Percentiles rank a stretch among this genome's conserved stretches.
Conservation (phyloP, 176 grass and related monocot genomes). For the Thinopyrum elongatum region DNA sequence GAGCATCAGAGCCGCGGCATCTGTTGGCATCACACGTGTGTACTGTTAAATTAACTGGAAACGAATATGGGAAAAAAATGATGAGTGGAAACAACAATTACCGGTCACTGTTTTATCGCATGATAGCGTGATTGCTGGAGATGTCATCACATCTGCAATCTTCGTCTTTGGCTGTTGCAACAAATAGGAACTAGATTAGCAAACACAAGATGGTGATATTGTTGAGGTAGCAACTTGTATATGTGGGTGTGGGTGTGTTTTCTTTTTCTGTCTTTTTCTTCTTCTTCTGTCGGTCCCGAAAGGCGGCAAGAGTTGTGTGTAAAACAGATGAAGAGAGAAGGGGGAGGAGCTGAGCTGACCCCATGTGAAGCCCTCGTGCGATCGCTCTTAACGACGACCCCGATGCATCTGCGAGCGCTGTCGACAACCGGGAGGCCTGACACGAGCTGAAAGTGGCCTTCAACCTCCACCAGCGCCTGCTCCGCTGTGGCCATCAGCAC, state of each 20-base stretch:
- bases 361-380: conserved; percentile 52
- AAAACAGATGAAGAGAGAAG: neutral
- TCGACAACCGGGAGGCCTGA: conserved; percentile 81
- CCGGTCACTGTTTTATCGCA: conserved; percentile 75
- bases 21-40: conserved; percentile 41
- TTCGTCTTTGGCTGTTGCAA: conserved; percentile 57
- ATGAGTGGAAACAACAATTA: conserved; percentile 30
- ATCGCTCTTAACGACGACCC: conserved; percentile 76
- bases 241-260: neutral
- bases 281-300: neutral
- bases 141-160: conserved; percentile 73
- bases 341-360: conserved; percentile 36
- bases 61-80: neutral
- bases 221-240: neutral
- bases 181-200: conserved; percentile 17
- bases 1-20: conserved; percentile 91
- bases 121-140: conserved; percentile 81
- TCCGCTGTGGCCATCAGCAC: conserved; percentile 43
- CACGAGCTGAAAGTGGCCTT: conserved; percentile 55
- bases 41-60: conserved; percentile 19
- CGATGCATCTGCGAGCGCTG: conserved; percentile 59
- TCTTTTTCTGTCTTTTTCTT: neutral
- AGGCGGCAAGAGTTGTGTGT: neutral
- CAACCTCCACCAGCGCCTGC: conserved; percentile 70
- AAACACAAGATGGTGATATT: neutral